Base-by-base conservation (phyloP, 345 rosid species). In the Conringia planisiliqua region DNA sequence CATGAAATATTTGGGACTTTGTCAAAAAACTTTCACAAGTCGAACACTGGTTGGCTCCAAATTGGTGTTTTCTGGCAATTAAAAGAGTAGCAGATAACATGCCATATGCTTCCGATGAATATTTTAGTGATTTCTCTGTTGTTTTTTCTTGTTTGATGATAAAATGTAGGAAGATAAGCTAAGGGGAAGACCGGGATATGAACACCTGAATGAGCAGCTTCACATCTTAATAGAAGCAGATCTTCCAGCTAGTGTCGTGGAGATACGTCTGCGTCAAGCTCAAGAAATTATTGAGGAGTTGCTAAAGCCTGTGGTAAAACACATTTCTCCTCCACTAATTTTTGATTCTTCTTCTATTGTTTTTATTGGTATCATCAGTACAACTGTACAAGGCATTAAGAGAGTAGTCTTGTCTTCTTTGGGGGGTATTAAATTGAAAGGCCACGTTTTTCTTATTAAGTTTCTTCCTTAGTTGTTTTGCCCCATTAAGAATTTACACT, bases 221-320 rank as follows among this genome's bases (percentile, higher is more conserved):
- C 91, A 89, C 84, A 87, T 89, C 83, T 80, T 87, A 75, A 87
- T 87, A 59, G 90, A 89, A 73, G 91, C 90, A 32, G 91, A 89
- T 85, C 86, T 87, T 60, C 91, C 94, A 71, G 94, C 90, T 4
- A 86, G 78, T 75, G 43, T 87, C 11, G 91, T 89, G 20, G 94
- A 89, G 57, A 71, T 83, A 13, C 83, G 84, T 79, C 80, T 89
- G 61, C 79, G 94, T 67, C 94, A 89, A 70, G 94, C 94, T 47
- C 91, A 89, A 71, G 91, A 85, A 80, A 87, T 89, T 48, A 91
- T 94, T 10, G 95, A 88, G 85, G 98, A 92, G 81, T 82, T 92
- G 75, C 97, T 93, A 57, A 93, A 89, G 72, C 98, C 98, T 63
- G 96, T 93, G 97, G 98, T 90, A 87, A 57, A 14, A 16, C 30